A percentile compares a stretch with the other conserved stretches of the same genome.
Conservation (phyloP, 2,329 filamentous ascomycete species). For the Coniochaeta ligniaria region DNA sequence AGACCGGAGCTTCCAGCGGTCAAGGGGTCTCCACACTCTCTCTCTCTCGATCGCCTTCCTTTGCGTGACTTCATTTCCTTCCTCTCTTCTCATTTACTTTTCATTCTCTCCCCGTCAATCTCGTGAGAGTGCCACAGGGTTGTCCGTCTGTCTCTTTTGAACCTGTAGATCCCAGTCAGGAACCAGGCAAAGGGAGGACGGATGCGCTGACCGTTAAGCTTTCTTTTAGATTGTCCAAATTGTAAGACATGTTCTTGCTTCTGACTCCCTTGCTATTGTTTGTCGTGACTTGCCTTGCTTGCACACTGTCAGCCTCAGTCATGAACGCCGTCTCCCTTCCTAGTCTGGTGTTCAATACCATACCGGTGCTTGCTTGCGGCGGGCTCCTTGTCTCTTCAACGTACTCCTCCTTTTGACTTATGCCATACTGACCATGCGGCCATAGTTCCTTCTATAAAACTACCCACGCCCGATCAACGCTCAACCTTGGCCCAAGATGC, state of each 20-base stretch:
- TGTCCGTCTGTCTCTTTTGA: not conserved
- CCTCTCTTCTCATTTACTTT: not conserved
- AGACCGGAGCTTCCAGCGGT: not conserved
- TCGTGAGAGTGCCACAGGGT: not conserved
- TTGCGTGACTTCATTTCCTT: not conserved
- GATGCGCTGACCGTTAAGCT: not conserved
- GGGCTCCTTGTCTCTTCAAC: not conserved
- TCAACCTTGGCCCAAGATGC: slow-evolving; percentile 57
- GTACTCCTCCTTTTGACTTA: not conserved
- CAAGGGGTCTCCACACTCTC: not conserved
- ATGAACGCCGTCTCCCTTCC: not conserved
- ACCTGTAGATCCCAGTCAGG: not conserved
- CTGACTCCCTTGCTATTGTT: not conserved
- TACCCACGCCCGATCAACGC: not conserved
- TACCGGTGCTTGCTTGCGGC: not conserved
- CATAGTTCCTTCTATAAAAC: not conserved
- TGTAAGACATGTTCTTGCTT: not conserved
- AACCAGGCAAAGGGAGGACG: not conserved
- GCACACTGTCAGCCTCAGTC: not conserved
- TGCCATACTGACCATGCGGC: not conserved
- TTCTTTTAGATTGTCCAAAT: not conserved
- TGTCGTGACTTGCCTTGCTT: not conserved
- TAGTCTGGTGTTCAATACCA: not conserved
- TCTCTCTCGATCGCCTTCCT: not conserved
- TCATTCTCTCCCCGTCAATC: not conserved